phyloP scores from a whole-genome alignment of 345 rosid species.

The Laguncularia racemosa region DNA sequence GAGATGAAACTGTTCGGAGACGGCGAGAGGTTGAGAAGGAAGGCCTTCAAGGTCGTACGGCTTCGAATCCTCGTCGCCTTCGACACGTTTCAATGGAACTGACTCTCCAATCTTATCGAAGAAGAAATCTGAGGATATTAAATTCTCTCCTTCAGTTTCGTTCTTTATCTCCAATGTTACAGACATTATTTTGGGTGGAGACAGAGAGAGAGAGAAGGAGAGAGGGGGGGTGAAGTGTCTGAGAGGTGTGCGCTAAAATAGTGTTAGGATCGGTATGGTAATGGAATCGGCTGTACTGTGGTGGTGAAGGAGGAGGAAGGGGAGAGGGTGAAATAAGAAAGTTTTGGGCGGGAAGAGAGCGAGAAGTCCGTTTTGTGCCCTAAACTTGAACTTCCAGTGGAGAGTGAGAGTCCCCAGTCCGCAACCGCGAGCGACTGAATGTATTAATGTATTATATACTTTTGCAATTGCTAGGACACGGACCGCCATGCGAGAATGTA shows the following conservation, averaged over 20 bases:
- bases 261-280: not conserved
- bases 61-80: constrained; percentile 8
- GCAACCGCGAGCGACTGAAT: too few relatives aligned
- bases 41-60: constrained; percentile 37
- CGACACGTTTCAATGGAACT: constrained; percentile 27
- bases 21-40: constrained; percentile 72
- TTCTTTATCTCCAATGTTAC: constrained; percentile 26
- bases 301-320: not conserved
- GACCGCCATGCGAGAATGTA: too few relatives aligned
- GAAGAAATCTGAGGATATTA: constrained; percentile 53
- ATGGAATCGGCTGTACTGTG: too few relatives aligned
- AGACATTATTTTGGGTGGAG: not conserved
- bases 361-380: not conserved
- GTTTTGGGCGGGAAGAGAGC: constrained; percentile 17
- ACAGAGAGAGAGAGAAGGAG: too few relatives aligned
- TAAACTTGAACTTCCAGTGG: not conserved
- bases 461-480: too few relatives aligned
- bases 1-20: constrained; percentile 44
- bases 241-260: too few relatives aligned
- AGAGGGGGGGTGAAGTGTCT: too few relatives aligned
- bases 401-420: too few relatives aligned
- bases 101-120: constrained; percentile 67
- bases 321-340: not conserved
- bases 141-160: constrained; percentile 56
- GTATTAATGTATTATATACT: too few relatives aligned